phyloP scores from a whole-genome alignment of 2,329 filamentous ascomycete species.

The Cordyceps militaris region DNA sequence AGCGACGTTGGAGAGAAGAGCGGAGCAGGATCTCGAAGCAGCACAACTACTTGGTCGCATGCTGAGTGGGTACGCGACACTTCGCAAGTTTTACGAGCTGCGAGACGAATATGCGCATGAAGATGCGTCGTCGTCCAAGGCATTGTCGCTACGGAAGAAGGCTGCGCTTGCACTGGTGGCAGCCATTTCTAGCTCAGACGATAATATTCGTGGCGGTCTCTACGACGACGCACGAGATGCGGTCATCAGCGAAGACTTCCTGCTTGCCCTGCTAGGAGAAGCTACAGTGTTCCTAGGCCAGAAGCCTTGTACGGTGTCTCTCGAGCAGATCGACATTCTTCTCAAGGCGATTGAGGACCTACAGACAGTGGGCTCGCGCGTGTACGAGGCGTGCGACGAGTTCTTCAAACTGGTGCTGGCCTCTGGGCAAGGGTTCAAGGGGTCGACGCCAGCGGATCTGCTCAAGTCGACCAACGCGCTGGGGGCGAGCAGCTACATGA shows the following conservation, averaged over 20 bases:
- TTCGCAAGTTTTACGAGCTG: constrained; percentile 85
- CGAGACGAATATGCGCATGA: constrained; percentile 50
- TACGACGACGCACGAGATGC: constrained; percentile 76
- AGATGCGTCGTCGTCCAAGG: constrained; percentile 28
- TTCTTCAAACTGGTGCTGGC: constrained; percentile 69
- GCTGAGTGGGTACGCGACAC: constrained; percentile 84
- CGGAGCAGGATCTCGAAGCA: constrained; percentile 69
- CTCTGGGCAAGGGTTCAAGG: constrained; percentile 57
- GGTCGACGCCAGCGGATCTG: constrained; percentile 57
- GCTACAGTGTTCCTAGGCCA: constrained; percentile 68
- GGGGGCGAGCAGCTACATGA: constrained; percentile 55
- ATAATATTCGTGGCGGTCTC: constrained; percentile 84
- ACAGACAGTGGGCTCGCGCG: constrained; percentile 63
- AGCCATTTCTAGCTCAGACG: constrained; percentile 79
- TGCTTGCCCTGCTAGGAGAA: constrained; percentile 79
- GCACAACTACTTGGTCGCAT: constrained; percentile 77
- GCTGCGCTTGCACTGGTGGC: constrained; percentile 68
- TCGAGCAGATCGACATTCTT: constrained; percentile 66
- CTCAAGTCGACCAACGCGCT: constrained; percentile 49
- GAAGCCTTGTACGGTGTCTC: constrained; percentile 47
- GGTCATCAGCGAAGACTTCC: constrained; percentile 80
- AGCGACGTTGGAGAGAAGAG: constrained; percentile 62
- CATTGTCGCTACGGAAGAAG: constrained; percentile 57
- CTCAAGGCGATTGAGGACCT: constrained; percentile 75
- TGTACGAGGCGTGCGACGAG: constrained; percentile 68